Evolutionary conservation across 345 rosid species (phyloP), one percentile per base, ranked within the genome.

Genomic region (Rhodamnia argentea): DNA sequence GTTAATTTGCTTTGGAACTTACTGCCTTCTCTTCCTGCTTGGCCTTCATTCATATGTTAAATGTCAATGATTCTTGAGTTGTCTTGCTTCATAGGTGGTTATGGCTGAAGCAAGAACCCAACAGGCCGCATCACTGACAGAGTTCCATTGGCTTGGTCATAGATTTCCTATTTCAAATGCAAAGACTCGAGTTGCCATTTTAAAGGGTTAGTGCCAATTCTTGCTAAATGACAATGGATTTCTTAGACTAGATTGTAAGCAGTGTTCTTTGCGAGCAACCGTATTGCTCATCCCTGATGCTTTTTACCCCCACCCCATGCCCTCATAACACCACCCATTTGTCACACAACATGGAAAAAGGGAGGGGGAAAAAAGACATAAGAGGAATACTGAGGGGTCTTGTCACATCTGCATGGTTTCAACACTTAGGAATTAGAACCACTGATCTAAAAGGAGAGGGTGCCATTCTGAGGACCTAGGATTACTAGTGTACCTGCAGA

Each of bases 21-120:
- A 32, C 24, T 1, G 7, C 5, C 32, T 76, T 16, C 55, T 44
- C 83, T 76, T 32, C 24, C 47, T 70, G 24, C 78, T 64, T 32
- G 44, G 44, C 24, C 47, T 70, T 32, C 47, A 16, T 83, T 47
- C 58, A 83, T 37, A 40, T 83, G 44, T 56, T 52, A 44, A 16
- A 83, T 53, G 42, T 56, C 26, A 24, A n/a, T 26, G 81, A 84
- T 29, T 26, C 37, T 51, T 23, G 24, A 58, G 26, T 51, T 60
- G 59, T 64, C 42, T 53, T 86, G 75, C 32, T 87, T 88, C 84
- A 86, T 90, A 98, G 99, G 99, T 97, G 89, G 99, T 90, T 86
- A 94, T 96, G 97, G 97, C 97, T 26, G 99, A 96, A 92, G 99
- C 98, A 84, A 96, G 99, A 91, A 93, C 98, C 84, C 98, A 98